phyloP scores from a whole-genome alignment of 2,329 filamentous ascomycete species.

The Aspergillus sp. region DNA sequence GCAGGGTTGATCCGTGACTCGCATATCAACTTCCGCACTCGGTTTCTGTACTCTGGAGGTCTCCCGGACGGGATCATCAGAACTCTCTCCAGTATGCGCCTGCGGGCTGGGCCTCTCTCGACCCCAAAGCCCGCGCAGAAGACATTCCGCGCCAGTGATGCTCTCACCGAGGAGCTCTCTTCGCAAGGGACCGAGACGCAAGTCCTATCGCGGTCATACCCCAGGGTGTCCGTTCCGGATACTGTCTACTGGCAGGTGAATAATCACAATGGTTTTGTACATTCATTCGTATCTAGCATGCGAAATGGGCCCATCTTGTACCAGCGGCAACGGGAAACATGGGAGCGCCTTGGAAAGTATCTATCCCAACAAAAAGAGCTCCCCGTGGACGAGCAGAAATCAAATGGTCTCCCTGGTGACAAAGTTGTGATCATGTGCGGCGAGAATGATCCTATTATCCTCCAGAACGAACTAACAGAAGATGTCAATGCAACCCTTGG shows the following conservation, averaged over 20 bases:
- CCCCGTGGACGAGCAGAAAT: slow-evolving; percentile 25
- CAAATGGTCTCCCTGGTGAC: slow-evolving; percentile 35
- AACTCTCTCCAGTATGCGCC: slow-evolving; percentile 52
- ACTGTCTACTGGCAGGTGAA: slow-evolving; percentile 70
- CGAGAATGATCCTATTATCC: slow-evolving; percentile 64
- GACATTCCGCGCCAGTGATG: slow-evolving; percentile 42
- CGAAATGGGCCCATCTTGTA: slow-evolving; percentile 68
- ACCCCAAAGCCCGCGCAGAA: slow-evolving; percentile 29
- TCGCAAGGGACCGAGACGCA: slow-evolving; percentile 41
- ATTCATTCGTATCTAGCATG: slow-evolving; percentile 70
- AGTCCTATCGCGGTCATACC: slow-evolving; percentile 53
- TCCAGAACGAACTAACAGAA: slow-evolving; percentile 62
- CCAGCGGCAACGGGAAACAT: slow-evolving; percentile 57
- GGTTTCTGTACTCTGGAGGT: slow-evolving; percentile 62
- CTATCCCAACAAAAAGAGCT: slow-evolving; percentile 46
- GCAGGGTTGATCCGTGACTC: slow-evolving; percentile 69
- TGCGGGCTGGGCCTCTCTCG: slow-evolving; percentile 46
- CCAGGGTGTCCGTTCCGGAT: slow-evolving; percentile 58
- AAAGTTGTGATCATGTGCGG: slow-evolving; percentile 68
- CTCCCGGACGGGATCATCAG: slow-evolving; percentile 58
- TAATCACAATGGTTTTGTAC: slow-evolving; percentile 66
- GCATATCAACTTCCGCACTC: slow-evolving; percentile 62
- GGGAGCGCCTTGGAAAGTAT: slow-evolving; percentile 56
- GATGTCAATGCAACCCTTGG: slow-evolving; percentile 62
- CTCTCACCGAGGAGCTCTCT: slow-evolving; percentile 42